Base-by-base conservation (phyloP, 441 rosid genomes). In the Erysimum cheiri region DNA sequence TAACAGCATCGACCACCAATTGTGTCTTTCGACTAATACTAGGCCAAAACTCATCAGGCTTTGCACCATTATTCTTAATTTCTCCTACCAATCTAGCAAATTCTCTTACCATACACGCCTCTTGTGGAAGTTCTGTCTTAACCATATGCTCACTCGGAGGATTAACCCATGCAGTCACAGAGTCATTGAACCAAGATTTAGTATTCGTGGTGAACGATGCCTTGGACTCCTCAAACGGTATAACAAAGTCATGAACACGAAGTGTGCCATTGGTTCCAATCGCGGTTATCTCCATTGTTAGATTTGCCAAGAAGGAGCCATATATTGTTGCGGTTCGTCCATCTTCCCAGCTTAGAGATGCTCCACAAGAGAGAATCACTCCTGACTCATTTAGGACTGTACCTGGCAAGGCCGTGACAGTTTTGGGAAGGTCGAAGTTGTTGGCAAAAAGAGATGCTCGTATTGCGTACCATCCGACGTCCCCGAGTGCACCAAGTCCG, bases 401-500 rank as follows among this genome's bases (percentile, higher is more conserved):
- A 0, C 83, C 86, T 0, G 69, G 88, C 61, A 80, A 64, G 37
- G 97, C 94, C 3, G 72, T 55, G 4, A 86, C 90, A 0, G 84
- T 84, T 50, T 78, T 84, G 0, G 96, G 97, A 9, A 93, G 80
- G 46, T 86, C 85, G 40, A 85, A 87, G 75, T 88, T 80, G 33
- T 81, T 78, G 8, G 81, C 96, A 82, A 85, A 90, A 47, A 93
- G 79, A 33, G 81, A 73, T 28, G 94, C 77, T 52, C 94, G 66
- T 60, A 86, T 79, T 17, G 87, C 48, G 61, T 93, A 93, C 98
- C 98, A 90, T 19, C 98, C 96, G 10, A 82, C 81, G 29, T 93
- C 98, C 7, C 94, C 98, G 0, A 93, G 89, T 19, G 94, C 85
- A 32, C 97, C 97, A 11, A 85, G 97, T 37, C 82, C 85, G 39